phyloP scores from a whole-genome alignment of 2,329 filamentous ascomycete genomes.

The Davidsoniella australis region DNA sequence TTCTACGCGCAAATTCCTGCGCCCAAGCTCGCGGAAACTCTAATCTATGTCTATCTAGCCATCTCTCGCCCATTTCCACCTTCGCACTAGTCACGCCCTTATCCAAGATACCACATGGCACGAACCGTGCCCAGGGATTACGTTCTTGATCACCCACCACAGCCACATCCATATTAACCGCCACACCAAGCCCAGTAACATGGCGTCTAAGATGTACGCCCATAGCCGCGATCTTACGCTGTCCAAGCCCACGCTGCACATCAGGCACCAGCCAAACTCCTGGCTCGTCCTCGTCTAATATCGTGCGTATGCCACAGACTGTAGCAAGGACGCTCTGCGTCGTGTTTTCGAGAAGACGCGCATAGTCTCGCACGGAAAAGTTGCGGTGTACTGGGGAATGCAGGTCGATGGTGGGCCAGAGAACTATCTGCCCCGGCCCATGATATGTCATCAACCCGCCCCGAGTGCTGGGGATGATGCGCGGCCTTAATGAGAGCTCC shows the following conservation, averaged over 20 bases:
- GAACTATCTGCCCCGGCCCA: conserved; percentile 77
- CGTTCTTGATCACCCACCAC: conserved; percentile 20
- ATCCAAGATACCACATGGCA: conserved; percentile 75
- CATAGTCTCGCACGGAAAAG: conserved; percentile 59
- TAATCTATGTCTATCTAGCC: background rate
- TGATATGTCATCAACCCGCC: conserved; percentile 92
- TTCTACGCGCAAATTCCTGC: conserved; percentile 6
- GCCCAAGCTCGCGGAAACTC: conserved; percentile 8
- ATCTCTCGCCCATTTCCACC: conserved; percentile 25
- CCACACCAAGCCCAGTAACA: conserved; percentile 70
- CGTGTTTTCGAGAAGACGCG: conserved; percentile 58
- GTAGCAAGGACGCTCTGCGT: conserved; percentile 47
- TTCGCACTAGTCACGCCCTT: conserved; percentile 62
- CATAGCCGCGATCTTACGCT: conserved; percentile 67
- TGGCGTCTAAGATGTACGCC: conserved; percentile 82
- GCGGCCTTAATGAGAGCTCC: conserved; percentile 26
- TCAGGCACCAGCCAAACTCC: conserved; percentile 54
- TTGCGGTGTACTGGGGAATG: conserved; percentile 35
- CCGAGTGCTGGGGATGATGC: conserved; percentile 55
- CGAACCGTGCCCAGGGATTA: conserved; percentile 52
- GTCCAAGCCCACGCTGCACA: conserved; percentile 13
- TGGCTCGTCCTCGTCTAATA: conserved; percentile 53
- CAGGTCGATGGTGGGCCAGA: conserved; percentile 85
- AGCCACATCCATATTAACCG: conserved; percentile 57
- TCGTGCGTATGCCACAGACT: conserved; percentile 40